Percentiles rank a stretch among this genome's conserved stretches.
These are phyloP conservation scores for Dactylellina sp. DNA, from an alignment of 2,329 filamentous ascomycete species.

Conservation along the genomic window DNA sequence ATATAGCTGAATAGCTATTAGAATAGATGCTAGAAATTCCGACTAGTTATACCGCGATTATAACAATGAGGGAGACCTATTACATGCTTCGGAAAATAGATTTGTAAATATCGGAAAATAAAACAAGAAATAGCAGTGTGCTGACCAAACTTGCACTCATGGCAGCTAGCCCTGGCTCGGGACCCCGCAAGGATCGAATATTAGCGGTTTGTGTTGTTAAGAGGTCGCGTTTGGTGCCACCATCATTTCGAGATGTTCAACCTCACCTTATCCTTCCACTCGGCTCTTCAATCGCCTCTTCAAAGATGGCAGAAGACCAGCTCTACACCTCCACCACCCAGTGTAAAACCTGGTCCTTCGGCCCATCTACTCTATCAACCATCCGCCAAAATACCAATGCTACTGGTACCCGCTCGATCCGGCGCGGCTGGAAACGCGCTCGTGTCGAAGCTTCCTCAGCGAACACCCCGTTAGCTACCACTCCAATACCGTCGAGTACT, in stretches of 20 bases:
- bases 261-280: neutral
- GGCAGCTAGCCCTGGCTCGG: too few relatives aligned
- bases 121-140: too few relatives aligned
- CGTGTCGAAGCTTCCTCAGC: slow-evolving; percentile 63
- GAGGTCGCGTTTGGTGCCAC: neutral
- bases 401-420: slow-evolving; percentile 77
- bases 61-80: too few relatives aligned
- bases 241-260: neutral
- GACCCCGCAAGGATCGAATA: too few relatives aligned
- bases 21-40: too few relatives aligned
- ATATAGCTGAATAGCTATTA: too few relatives aligned
- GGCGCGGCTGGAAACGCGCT: slow-evolving; percentile 69
- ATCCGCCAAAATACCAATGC: slow-evolving; percentile 83
- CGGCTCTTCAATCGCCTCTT: slow-evolving; percentile 12
- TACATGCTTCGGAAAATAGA: too few relatives aligned
- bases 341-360: slow-evolving; percentile 92
- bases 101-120: too few relatives aligned
- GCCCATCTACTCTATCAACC: slow-evolving; percentile 75
- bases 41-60: too few relatives aligned
- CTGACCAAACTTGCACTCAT: too few relatives aligned
- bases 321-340: slow-evolving; percentile 91
- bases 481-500: slow-evolving; percentile 57
- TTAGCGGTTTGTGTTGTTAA: neutral
- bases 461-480: slow-evolving; percentile 60
- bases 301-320: slow-evolving; percentile 79